Base-by-base conservation (phyloP, 1,284 basidiomycete species). In the Marasmius sp. region DNA sequence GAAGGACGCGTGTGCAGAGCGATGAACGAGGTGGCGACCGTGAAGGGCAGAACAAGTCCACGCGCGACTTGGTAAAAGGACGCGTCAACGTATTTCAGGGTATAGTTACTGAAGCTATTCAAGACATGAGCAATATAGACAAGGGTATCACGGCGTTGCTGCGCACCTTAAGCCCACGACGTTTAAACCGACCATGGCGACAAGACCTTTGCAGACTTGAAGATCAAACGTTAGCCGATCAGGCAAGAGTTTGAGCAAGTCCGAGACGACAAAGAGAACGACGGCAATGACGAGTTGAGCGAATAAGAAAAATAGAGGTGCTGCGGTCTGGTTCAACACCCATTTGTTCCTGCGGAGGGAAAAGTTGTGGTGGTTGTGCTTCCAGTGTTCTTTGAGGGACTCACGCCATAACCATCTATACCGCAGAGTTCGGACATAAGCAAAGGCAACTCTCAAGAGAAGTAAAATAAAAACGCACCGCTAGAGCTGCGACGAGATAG, bases 21-120 rank as follows among this genome's bases (percentile, higher is more conserved):
- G 66, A 91, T 54, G 72, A 83, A 89, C 34, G 94, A 94, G 20
- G 91, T 89, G 66, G 80, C 76, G 67, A 95, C 92, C 16, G 94
- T 96, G 79, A 93, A 92, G 0, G 94, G 93, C 38, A 95, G 84
- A 36, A 95, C 84, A 64, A 95, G 81, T 16, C 92, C 93, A n/a
- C 92, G 88, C 1, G 93, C 93, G 63, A 95, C 88, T 77, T 93
- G 93, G 72, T 95, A 95, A 75, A 95, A 95, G 0, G 94, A 95
- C 6, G 93, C 92, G 64, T 95, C 94, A 68, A 95, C 94, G 69
- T 90, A 93, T 85, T 94, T 92, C 54, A 95, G 83, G 59, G 93
- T 95, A 71, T 91, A 94, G 72, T 95, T 96, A 77, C 92, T 93
- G 74, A 93, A 92, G 68, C 91, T 94, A 71, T 58, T 52, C 54